Conservation (phyloP, 495 filamentous ascomycete genomes). For the Entonaema liquescens region DNA sequence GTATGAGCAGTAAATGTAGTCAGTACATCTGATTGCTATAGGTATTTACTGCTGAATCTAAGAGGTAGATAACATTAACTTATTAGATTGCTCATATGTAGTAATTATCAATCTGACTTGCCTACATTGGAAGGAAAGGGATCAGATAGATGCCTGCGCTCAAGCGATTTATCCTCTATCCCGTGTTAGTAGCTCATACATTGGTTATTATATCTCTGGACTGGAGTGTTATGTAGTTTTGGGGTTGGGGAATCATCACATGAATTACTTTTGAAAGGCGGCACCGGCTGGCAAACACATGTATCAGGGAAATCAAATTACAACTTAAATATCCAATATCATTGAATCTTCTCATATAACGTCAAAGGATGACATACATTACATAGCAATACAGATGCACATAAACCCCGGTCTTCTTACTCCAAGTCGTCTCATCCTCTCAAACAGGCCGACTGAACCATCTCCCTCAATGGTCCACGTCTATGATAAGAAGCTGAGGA, state of each 20-base stretch:
- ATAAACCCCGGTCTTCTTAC: slow-evolving; percentile 25
- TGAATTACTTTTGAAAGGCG: not conserved
- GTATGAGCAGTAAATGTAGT: not conserved
- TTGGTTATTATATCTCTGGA: too few species aligned
- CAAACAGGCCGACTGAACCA: slow-evolving; percentile 21
- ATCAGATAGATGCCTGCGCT: not conserved
- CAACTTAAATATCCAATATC: slow-evolving; percentile 14
- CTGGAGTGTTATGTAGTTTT: not conserved
- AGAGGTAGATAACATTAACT: too few species aligned
- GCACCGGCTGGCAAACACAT: not conserved
- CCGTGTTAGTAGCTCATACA: not conserved
- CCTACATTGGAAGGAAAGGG: too few species aligned
- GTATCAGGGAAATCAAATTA: not conserved
- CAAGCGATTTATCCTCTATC: not conserved
- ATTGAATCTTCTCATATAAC: slow-evolving; percentile 25
- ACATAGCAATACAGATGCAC: slow-evolving; percentile 41
- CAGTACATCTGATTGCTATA: not conserved
- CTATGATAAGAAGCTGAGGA: slow-evolving; percentile 20
- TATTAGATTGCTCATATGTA: too few species aligned
- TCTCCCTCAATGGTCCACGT: slow-evolving; percentile 17
- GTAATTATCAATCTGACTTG: too few species aligned
- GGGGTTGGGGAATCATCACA: not conserved
- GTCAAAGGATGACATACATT: slow-evolving; percentile 27
- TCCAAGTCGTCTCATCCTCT: slow-evolving; percentile 27
- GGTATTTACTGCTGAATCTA: not conserved